Evolutionary conservation across 192 early-diverging fungal species (phyloP).

Genomic region (Dissophora ornata): DNA sequence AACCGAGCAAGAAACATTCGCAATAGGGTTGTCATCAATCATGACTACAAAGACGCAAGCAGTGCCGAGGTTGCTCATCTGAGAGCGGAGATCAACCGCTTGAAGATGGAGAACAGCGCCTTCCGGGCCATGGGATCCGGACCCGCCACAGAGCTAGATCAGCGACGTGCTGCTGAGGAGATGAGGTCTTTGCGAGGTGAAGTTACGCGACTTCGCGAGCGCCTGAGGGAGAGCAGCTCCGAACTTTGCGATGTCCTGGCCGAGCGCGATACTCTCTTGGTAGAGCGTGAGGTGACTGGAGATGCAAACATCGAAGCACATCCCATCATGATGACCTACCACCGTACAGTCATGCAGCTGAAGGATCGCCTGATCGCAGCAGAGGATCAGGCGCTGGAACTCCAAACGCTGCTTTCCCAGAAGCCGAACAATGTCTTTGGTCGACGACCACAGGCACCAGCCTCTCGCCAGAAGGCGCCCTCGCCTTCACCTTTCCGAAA

Average conservation of each 20-base stretch:
- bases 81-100: constrained; percentile 60
- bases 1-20: constrained; percentile 96
- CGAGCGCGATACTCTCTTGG: constrained; percentile 65
- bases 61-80: constrained; percentile 65
- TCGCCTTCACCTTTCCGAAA: constrained; percentile 37
- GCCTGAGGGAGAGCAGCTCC: constrained; percentile 52
- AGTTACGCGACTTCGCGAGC: constrained; percentile 59
- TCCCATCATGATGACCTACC: constrained; percentile 50
- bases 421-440: constrained; percentile 32
- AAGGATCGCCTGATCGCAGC: constrained; percentile 43
- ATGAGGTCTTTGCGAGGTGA: constrained; percentile 55
- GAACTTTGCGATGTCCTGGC: constrained; percentile 57
- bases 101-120: constrained; percentile 63
- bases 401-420: constrained; percentile 42
- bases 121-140: constrained; percentile 57
- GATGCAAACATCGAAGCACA: constrained; percentile 52
- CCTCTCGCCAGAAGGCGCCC: constrained; percentile 31
- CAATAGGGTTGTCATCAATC: constrained; percentile 79
- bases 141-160: constrained; percentile 42
- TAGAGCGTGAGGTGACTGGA: constrained; percentile 58
- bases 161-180: constrained; percentile 55
- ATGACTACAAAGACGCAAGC: constrained; percentile 58
- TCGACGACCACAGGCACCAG: constrained; percentile 13
- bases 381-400: constrained; percentile 52
- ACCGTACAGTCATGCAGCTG: constrained; percentile 51